These are phyloP conservation scores for Coleophoma cylindrospora DNA, from an alignment of 2,329 filamentous ascomycete genomes.

Conservation along the genomic window DNA sequence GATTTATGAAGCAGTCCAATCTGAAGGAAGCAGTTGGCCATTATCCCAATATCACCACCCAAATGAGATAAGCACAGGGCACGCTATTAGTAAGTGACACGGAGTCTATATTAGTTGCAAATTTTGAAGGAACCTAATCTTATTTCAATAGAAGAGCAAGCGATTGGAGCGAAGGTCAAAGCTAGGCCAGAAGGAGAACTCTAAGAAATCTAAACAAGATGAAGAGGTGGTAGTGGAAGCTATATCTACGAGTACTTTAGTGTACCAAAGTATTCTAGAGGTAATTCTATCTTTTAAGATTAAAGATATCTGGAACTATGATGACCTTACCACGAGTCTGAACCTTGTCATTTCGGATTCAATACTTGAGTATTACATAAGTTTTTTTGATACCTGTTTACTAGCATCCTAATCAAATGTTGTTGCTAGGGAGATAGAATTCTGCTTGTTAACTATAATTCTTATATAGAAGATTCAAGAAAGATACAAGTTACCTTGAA, in stretches of 20 bases:
- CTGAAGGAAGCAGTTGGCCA: too few relatives aligned
- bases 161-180: slow-evolving; percentile 9
- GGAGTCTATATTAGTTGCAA: neutral
- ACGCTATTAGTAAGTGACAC: neutral
- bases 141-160: slow-evolving; percentile 10
- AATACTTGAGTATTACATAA: slow-evolving; percentile 15
- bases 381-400: neutral
- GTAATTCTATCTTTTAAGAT: slow-evolving; percentile 7
- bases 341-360: slow-evolving; percentile 8
- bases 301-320: slow-evolving; percentile 7
- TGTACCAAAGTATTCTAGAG: slow-evolving; percentile 2
- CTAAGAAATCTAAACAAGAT: slow-evolving; percentile 2
- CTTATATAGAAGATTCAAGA: slow-evolving; percentile 17
- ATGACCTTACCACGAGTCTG: neutral
- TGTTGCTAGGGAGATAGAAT: neutral
- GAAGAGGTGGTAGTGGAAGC: slow-evolving; percentile 1
- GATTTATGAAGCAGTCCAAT: too few relatives aligned
- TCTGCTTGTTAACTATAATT: slow-evolving; percentile 11
- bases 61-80: neutral
- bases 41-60: too few relatives aligned
- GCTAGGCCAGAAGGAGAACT: neutral
- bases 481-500: slow-evolving; percentile 14
- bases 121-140: neutral
- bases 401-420: neutral
- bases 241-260: neutral